Conservation (phyloP, 2,329 filamentous ascomycete species). For the Furcasterigmium sp. region DNA sequence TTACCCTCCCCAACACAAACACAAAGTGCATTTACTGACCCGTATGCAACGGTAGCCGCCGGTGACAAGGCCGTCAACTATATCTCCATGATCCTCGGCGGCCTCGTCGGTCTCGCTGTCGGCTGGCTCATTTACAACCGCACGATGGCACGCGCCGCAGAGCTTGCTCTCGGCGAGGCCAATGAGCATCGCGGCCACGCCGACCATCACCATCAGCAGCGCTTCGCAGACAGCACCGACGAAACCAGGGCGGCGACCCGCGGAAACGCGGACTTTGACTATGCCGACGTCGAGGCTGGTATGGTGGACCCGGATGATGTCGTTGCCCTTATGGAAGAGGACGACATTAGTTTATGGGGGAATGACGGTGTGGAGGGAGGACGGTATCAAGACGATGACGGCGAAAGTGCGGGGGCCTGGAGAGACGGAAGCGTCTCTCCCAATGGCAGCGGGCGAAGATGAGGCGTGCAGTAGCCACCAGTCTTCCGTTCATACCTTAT, state of each 20-base stretch:
- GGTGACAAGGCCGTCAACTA: constrained; percentile 80
- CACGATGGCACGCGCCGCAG: constrained; percentile 57
- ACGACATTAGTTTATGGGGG: constrained; percentile 54
- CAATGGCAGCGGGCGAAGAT: neutral
- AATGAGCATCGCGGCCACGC: constrained; percentile 21
- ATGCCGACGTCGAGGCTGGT: constrained; percentile 39
- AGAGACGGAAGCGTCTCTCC: neutral
- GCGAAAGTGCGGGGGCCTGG: no score
- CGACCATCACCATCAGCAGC: constrained; percentile 11
- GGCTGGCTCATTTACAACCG: constrained; percentile 80
- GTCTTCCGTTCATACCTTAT: no score
- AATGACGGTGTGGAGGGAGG: constrained; percentile 28
- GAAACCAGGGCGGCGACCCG: constrained; percentile 4
- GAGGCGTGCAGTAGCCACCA: no score
- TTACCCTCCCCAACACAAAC: no score
- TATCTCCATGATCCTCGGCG: constrained; percentile 68
- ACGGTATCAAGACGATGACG: constrained; percentile 17
- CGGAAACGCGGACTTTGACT: constrained; percentile 19
- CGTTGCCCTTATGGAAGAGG: constrained; percentile 51
- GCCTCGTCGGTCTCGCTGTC: constrained; percentile 65
- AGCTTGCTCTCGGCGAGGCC: constrained; percentile 45
- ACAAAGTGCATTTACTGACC: no score
- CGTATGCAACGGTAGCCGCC: no score
- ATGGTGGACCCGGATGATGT: constrained; percentile 42
- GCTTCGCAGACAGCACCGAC: neutral